Base-by-base conservation (phyloP, 208 protist species). In the Leishmania mexicana region DNA sequence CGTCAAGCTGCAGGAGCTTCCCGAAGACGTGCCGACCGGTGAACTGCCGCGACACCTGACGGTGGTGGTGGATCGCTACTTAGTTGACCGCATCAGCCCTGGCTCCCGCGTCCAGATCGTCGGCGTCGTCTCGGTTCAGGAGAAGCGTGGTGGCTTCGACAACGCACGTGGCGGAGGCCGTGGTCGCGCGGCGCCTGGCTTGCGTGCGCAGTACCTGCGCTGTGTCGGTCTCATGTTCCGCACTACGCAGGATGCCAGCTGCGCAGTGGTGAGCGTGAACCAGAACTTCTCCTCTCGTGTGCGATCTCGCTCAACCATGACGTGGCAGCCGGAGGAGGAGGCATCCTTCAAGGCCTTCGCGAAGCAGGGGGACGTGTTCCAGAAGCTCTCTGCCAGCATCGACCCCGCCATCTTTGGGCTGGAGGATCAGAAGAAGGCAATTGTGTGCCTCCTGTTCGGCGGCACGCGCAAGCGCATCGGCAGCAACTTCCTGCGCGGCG, bases 401-500 rank as follows among this genome's bases (percentile, higher is more conserved):
- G 99, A 99, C 62, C 99, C 99, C 10, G 98, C 96, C 81, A 99
- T 99, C 77, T 99, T 97, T 92, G 99, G 99, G 76, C 88, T 99
- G 49, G 92, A 98, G 15, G 98, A 99, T 79, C 94, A 99, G 45
- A 99, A 99, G 86, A 90, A 91, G 53, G 88, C 96, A 83, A 89
- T 99, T 94, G 85, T 92, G 98, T 88, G 98, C 85, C 93, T 99
- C 31, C 93, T 99, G 31, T 99, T 99, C 93, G 99, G 99, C 64
- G 99, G 99, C 5, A 98, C 97, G 6, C 88, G 97, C 6, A 99
- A 99, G 89, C 80, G 84, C 64, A 87, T 99, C 64, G 99, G 99
- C 88, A 98, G 94, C 88, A 99, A 99, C 88, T 96, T 94, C 78
- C 82, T 99, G 15, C 92, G 99, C 82, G 99, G 99, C 31, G 99